Evolutionary conservation across 1,284 basidiomycete genomes (phyloP).

Genomic region (Neolentinus lepideus): DNA sequence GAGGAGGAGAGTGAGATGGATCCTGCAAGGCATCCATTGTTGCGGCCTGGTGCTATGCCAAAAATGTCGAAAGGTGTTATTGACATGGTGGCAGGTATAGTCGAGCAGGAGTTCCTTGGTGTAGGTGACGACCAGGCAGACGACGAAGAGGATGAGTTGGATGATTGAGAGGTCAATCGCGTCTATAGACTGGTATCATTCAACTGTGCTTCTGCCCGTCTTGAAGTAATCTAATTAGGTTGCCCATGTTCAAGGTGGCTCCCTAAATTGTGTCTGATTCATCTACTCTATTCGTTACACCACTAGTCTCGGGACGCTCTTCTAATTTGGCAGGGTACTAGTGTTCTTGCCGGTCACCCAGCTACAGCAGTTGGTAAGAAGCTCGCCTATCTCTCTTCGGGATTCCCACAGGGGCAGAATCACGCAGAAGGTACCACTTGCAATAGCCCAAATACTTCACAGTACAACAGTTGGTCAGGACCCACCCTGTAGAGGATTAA

Average conservation of each 20-base stretch:
- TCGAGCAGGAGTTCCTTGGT: not conserved
- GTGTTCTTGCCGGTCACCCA: not conserved
- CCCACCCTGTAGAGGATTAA: not conserved
- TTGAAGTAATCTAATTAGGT: not conserved
- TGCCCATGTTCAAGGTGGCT: not conserved
- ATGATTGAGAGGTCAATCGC: not conserved
- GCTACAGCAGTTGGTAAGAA: not conserved
- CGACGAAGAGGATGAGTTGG: conserved; percentile 45
- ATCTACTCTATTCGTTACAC: too few species aligned
- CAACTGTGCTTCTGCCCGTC: not conserved
- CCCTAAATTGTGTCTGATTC: not conserved
- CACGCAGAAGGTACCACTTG: conserved; percentile 39
- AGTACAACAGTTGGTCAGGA: conserved; percentile 1
- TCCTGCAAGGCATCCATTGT: conserved; percentile 51
- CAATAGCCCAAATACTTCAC: conserved; percentile 36
- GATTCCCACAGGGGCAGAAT: conserved; percentile 42
- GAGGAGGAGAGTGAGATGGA: conserved; percentile 34
- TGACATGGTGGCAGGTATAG: conserved; percentile 54
- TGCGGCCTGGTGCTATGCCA: conserved; percentile 62
- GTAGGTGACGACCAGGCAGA: conserved; percentile 56
- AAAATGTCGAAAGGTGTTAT: conserved; percentile 57
- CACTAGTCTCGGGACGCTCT: not conserved
- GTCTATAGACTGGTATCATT: not conserved
- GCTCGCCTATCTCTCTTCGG: conserved; percentile 25
- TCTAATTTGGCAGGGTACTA: not conserved